Evolutionary conservation across 352 stramenopile species (phyloP).

Genomic region (Phytophthora idaei): DNA sequence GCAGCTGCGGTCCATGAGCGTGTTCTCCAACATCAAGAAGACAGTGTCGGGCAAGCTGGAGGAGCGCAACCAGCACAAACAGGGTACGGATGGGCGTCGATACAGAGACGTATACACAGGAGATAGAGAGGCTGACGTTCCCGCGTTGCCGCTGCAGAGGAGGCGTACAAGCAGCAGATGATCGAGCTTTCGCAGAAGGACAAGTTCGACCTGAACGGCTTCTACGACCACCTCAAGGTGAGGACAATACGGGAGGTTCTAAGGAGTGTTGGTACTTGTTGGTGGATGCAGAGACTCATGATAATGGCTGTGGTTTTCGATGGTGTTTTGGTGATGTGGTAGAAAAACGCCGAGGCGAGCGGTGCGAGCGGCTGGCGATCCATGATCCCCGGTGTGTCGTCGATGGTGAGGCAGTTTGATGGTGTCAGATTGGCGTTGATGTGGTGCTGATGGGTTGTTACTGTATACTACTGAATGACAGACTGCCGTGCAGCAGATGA

Average conservation of each 20-base stretch:
- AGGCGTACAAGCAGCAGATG: constrained; percentile 82
- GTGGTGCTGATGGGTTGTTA: constrained; percentile 2
- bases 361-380: constrained; percentile 80
- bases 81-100: constrained; percentile 38
- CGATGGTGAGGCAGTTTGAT: constrained; percentile 54
- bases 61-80: constrained; percentile 82
- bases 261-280: neutral
- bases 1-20: constrained; percentile 60
- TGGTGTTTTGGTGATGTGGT: constrained; percentile 13
- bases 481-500: constrained; percentile 87
- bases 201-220: constrained; percentile 76
- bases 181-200: constrained; percentile 66
- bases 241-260: neutral
- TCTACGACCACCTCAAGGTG: constrained; percentile 77
- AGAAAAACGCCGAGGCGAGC: constrained; percentile 82
- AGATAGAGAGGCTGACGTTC: neutral
- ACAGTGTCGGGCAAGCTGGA: constrained; percentile 78
- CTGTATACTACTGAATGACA: constrained; percentile 25
- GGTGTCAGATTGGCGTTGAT: constrained; percentile 3
- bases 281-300: neutral
- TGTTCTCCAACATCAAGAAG: constrained; percentile 79
- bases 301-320: neutral
- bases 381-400: constrained; percentile 78
- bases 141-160: constrained; percentile 35
- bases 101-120: neutral